These are phyloP conservation scores for Boletus tylopilopsis DNA, from an alignment of 768 basidiomycete genomes.

Conservation along the genomic window DNA sequence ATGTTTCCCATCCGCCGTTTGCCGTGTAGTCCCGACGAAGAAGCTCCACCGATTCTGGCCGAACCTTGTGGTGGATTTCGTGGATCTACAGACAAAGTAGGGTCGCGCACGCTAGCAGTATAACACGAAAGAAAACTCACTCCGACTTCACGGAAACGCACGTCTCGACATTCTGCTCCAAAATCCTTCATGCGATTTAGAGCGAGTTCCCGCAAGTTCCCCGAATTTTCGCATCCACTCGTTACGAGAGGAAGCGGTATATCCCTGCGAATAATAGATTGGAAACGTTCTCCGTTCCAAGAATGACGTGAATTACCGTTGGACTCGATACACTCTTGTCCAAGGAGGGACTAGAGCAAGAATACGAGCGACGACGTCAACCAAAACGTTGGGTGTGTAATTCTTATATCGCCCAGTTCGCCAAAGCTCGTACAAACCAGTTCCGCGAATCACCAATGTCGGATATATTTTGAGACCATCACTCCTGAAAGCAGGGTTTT, in stretches of 20 bases:
- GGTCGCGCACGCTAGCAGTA: neutral
- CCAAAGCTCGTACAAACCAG: conserved; percentile 95
- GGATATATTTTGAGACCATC: conserved; percentile 99
- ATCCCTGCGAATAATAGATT: conserved; percentile 51
- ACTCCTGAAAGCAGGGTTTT: conserved; percentile 95
- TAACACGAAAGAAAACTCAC: conserved; percentile 45
- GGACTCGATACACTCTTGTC: conserved; percentile 98
- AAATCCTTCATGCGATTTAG: conserved; percentile 99
- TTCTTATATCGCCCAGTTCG: conserved; percentile 97
- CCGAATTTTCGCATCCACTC: conserved; percentile 96
- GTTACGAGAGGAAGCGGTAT: conserved; percentile 96
- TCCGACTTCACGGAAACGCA: conserved; percentile 96
- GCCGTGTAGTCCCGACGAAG: conserved; percentile 94
- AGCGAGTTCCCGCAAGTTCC: conserved; percentile 93
- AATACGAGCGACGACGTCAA: conserved; percentile 95
- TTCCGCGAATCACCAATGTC: conserved; percentile 95
- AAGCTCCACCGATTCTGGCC: conserved; percentile 92
- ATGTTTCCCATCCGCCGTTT: conserved; percentile 99
- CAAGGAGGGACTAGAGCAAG: conserved; percentile 96
- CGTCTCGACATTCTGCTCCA: conserved; percentile 95
- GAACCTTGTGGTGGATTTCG: conserved; percentile 97
- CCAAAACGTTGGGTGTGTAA: conserved; percentile 97
- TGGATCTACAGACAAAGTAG: conserved; percentile 61
- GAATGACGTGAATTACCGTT: conserved; percentile 53
- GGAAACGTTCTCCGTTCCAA: neutral